Conservation (phyloP, 352 stramenopile genomes). For the Phytophthora pinifolia region DNA sequence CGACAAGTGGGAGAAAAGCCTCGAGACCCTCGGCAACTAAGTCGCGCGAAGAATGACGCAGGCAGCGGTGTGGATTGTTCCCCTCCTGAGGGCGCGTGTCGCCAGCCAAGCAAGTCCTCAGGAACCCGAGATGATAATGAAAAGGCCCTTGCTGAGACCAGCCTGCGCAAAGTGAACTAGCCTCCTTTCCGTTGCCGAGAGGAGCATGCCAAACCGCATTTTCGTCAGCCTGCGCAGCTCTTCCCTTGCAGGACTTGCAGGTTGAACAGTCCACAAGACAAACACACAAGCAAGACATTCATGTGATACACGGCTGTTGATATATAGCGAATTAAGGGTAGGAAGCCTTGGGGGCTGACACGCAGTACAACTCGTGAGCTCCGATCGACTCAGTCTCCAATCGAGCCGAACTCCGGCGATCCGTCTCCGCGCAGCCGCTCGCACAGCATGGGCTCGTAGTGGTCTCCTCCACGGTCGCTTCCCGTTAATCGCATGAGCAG, state of each 20-base stretch:
- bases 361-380: slow-evolving; percentile 1
- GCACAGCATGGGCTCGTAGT: slow-evolving; percentile 89
- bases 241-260: too few species aligned
- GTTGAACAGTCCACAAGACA: neutral
- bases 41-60: slow-evolving; percentile 12
- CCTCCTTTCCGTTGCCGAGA: neutral
- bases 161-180: slow-evolving; percentile 32
- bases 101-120: slow-evolving; percentile 11
- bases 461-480: slow-evolving; percentile 80
- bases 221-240: neutral
- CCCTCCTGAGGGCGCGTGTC: slow-evolving; percentile 3
- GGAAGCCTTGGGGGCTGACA: slow-evolving; percentile 16
- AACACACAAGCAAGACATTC: neutral
- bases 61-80: slow-evolving; percentile 6
- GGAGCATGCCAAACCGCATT: slow-evolving; percentile 6
- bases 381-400: slow-evolving; percentile 59
- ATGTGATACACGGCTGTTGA: slow-evolving; percentile 11
- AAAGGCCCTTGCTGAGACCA: slow-evolving; percentile 28
- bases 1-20: slow-evolving; percentile 87
- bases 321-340: slow-evolving; percentile 36
- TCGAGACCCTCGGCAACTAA: slow-evolving; percentile 86
- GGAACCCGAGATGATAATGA: slow-evolving; percentile 33
- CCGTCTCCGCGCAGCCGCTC: slow-evolving; percentile 81
- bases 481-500: slow-evolving; percentile 87
- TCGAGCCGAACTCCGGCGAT: slow-evolving; percentile 81